These are phyloP conservation scores for Globisporangium alternatum DNA, from an alignment of 352 stramenopile species.

Conservation along the genomic window DNA sequence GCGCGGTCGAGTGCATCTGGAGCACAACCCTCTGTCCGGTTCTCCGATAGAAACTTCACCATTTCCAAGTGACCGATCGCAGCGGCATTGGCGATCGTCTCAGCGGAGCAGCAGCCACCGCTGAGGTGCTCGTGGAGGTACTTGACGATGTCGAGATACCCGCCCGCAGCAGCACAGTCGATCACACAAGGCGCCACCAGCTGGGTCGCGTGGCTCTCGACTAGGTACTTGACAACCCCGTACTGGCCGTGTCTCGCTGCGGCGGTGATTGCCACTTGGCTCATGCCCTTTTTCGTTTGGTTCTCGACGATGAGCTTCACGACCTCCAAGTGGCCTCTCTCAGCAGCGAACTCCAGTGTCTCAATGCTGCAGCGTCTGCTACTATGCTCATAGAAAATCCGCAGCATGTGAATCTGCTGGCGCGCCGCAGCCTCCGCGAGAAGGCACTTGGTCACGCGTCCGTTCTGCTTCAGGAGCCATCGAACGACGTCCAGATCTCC, in stretches of 20 bases:
- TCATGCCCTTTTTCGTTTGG: neutral
- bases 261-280: neutral
- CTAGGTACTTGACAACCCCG: neutral
- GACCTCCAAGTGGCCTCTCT: neutral
- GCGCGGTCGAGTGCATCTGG: neutral
- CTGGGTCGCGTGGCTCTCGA: too few species aligned
- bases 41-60: neutral
- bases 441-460: neutral
- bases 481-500: neutral
- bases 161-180: neutral
- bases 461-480: neutral
- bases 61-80: neutral
- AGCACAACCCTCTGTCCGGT: neutral
- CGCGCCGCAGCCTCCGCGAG: neutral
- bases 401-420: neutral
- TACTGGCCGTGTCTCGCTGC: too few species aligned
- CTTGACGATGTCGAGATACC: too few species aligned
- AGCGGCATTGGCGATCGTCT: neutral
- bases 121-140: neutral
- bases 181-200: neutral
- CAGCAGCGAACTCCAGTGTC: neutral
- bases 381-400: neutral
- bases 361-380: neutral
- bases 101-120: too few species aligned
- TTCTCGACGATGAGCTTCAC: slow-evolving; percentile 4